Evolutionary conservation across 2,329 filamentous ascomycete genomes (phyloP).

Genomic region (Colletotrichum scovillei): DNA sequence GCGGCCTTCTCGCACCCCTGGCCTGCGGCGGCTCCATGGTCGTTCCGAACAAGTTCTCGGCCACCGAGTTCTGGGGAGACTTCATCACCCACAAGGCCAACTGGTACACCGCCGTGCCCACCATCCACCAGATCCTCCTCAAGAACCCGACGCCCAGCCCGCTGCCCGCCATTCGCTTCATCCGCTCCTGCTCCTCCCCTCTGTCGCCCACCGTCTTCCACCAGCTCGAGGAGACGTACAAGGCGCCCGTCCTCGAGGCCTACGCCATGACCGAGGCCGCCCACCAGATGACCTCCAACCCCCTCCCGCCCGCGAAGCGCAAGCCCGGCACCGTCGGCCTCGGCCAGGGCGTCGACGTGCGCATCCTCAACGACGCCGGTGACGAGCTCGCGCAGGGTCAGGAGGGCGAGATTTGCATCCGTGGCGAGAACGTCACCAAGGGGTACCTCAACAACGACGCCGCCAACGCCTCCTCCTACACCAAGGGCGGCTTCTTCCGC

Average conservation of each 20-base stretch:
- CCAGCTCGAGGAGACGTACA: slow-evolving; percentile 79
- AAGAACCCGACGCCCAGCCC: slow-evolving; percentile 76
- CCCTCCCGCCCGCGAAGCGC: slow-evolving; percentile 75
- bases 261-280: slow-evolving; percentile 95
- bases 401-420: slow-evolving; percentile 86
- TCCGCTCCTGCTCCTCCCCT: slow-evolving; percentile 87
- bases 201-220: slow-evolving; percentile 85
- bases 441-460: slow-evolving; percentile 87
- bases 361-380: slow-evolving; percentile 78
- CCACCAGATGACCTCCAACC: slow-evolving; percentile 86
- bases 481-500: slow-evolving; percentile 82
- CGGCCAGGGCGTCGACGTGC: slow-evolving; percentile 85
- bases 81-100: slow-evolving; percentile 81
- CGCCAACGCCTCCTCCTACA: slow-evolving; percentile 81
- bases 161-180: slow-evolving; percentile 82
- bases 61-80: slow-evolving; percentile 84
- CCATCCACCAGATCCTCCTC: slow-evolving; percentile 90
- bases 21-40: slow-evolving; percentile 82
- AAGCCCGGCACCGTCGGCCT: slow-evolving; percentile 86
- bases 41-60: slow-evolving; percentile 83
- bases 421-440: slow-evolving; percentile 84
- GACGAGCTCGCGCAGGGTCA: slow-evolving; percentile 74
- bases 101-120: slow-evolving; percentile 95
- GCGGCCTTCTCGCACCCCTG: slow-evolving; percentile 82
- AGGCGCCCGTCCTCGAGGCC: slow-evolving; percentile 86